phyloP scores from a whole-genome alignment of 495 filamentous ascomycete species.

The Tetracladium marchalianum region DNA sequence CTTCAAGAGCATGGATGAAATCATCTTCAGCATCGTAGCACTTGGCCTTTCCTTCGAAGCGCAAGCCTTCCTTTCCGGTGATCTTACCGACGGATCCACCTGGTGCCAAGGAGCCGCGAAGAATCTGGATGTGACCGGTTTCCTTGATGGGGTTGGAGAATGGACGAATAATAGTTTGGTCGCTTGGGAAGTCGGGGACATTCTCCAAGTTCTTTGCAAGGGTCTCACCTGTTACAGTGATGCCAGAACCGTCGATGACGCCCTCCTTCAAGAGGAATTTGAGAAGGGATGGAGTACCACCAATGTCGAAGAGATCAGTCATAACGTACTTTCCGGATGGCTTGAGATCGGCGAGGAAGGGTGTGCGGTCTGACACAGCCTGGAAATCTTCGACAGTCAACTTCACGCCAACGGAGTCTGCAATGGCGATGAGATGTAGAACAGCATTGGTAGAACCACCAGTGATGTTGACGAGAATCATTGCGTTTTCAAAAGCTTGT shows the following conservation, averaged over 20 bases:
- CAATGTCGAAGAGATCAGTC: constrained; percentile 80
- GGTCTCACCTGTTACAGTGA: constrained; percentile 93
- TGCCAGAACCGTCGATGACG: constrained; percentile 73
- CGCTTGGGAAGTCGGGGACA: constrained; percentile 63
- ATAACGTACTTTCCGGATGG: constrained; percentile 96
- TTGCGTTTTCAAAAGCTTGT: constrained; percentile 91
- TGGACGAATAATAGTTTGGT: constrained; percentile 88
- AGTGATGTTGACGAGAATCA: constrained; percentile 90
- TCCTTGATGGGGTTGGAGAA: constrained; percentile 85
- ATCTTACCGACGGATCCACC: constrained; percentile 95
- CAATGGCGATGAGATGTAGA: constrained; percentile 92
- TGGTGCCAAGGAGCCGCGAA: constrained; percentile 82
- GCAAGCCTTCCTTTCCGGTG: constrained; percentile 91
- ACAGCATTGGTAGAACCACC: constrained; percentile 97
- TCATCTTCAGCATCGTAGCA: constrained; percentile 80
- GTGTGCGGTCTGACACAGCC: constrained; percentile 77
- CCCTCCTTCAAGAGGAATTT: constrained; percentile 89
- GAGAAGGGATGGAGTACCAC: constrained; percentile 82
- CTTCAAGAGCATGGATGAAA: constrained; percentile 69
- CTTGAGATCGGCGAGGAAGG: constrained; percentile 93
- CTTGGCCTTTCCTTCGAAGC: constrained; percentile 78
- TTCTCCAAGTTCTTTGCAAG: constrained; percentile 82
- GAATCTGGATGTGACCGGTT: constrained; percentile 94
- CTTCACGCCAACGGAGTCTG: constrained; percentile 85
- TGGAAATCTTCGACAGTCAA: constrained; percentile 98